phyloP scores from a whole-genome alignment of 1,139 yeast species.

The Chernovozyma aurita region DNA sequence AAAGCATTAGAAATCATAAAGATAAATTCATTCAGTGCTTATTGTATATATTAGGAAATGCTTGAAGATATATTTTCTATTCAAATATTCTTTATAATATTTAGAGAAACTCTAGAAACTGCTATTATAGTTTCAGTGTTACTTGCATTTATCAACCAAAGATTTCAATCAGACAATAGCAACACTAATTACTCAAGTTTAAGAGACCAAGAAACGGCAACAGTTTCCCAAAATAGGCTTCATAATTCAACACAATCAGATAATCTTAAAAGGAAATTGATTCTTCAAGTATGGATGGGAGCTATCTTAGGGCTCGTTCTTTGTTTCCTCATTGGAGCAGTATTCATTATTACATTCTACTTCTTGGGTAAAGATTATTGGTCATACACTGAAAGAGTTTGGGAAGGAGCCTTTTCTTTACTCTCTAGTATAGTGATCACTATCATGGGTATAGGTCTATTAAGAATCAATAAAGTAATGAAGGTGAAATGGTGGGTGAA shows the following conservation, averaged over 20 bases:
- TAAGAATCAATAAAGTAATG: slow-evolving; percentile 70
- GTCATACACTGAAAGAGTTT: slow-evolving; percentile 76
- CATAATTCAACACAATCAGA: neutral
- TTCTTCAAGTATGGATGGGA: slow-evolving; percentile 81
- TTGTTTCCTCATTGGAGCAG: slow-evolving; percentile 73
- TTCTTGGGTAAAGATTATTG: slow-evolving; percentile 75
- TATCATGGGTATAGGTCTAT: slow-evolving; percentile 82
- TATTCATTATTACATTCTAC: slow-evolving; percentile 73
- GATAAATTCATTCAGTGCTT: too few relatives aligned
- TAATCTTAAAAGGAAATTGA: slow-evolving; percentile 28
- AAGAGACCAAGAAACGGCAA: neutral
- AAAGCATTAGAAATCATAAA: too few relatives aligned
- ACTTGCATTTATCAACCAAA: slow-evolving; percentile 73
- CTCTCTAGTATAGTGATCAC: slow-evolving; percentile 79
- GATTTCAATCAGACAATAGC: slow-evolving; percentile 15
- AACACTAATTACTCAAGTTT: slow-evolving; percentile 2
- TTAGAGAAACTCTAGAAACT: slow-evolving; percentile 84
- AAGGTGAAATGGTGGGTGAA: slow-evolving; percentile 48
- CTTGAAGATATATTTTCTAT: slow-evolving; percentile 57
- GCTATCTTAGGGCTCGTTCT: slow-evolving; percentile 65
- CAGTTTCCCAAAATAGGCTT: neutral
- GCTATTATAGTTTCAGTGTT: slow-evolving; percentile 83
- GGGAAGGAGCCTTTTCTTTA: slow-evolving; percentile 89
- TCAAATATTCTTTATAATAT: slow-evolving; percentile 81
- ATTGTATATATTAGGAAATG: too few relatives aligned